Percentiles rank a stretch among this genome's conserved stretches.
Evolutionary conservation across 208 protist species (phyloP).

Genomic region (Crithidia bombi): DNA sequence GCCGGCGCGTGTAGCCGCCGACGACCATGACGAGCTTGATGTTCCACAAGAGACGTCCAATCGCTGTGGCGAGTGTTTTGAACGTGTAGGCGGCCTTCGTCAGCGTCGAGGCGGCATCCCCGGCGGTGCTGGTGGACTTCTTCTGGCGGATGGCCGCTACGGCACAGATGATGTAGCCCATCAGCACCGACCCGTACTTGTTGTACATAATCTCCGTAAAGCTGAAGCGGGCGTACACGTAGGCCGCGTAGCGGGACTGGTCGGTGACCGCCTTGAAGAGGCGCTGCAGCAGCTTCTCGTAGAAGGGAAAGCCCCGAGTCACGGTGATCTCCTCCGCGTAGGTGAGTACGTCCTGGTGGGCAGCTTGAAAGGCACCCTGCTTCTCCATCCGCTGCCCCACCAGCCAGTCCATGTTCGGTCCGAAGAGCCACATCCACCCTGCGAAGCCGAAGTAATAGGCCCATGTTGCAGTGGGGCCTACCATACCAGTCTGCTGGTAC

Average conservation of each 20-base stretch:
- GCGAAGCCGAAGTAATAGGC: conserved; percentile 56
- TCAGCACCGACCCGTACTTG: conserved; percentile 62
- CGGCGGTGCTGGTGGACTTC: conserved; percentile 6
- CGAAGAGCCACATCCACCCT: conserved; percentile 24
- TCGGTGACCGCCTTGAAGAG: conserved; percentile 52
- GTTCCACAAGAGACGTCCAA: conserved; percentile 54
- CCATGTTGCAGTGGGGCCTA: conserved; percentile 33
- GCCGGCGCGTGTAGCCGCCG: conserved; percentile 59
- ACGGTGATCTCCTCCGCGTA: conserved; percentile 72
- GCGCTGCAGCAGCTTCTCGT: conserved; percentile 41
- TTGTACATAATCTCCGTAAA: conserved; percentile 57
- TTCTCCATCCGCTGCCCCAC: conserved; percentile 46
- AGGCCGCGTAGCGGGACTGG: conserved; percentile 54
- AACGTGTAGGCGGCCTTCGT: conserved; percentile 44
- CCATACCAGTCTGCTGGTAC: conserved; percentile 30
- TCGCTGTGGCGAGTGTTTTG: conserved; percentile 46
- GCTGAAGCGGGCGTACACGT: conserved; percentile 54
- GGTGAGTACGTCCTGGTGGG: conserved; percentile 52
- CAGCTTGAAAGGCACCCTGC: conserved; percentile 50
- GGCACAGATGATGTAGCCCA: conserved; percentile 51
- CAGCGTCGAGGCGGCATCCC: conserved; percentile 18
- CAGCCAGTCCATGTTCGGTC: conserved; percentile 58
- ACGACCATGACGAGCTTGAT: conserved; percentile 48
- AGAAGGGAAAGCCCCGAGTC: conserved; percentile 44
- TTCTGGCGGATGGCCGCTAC: conserved; percentile 32